Conservation (phyloP, 805 yeast species). For the Monosporozyma solicola region DNA sequence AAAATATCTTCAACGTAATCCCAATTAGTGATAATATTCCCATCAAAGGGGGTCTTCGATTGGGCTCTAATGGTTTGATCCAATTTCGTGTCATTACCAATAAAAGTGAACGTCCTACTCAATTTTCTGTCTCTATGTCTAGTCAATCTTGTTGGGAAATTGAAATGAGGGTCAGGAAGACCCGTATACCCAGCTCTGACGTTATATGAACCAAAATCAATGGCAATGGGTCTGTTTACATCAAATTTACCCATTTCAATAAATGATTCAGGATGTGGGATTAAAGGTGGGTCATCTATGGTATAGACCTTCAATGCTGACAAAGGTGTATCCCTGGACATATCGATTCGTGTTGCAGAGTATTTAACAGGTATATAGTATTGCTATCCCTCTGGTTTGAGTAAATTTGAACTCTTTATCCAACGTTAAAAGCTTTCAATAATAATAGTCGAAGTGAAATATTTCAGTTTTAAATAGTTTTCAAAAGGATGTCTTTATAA, state of each 20-base stretch:
- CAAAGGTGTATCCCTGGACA: slow-evolving; percentile 23
- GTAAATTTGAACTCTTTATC: too few relatives aligned
- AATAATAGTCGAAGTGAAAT: too few relatives aligned
- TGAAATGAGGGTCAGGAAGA: slow-evolving; percentile 41
- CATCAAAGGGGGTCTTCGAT: slow-evolving; percentile 78
- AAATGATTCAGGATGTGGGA: slow-evolving; percentile 26
- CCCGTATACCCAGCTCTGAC: slow-evolving; percentile 54
- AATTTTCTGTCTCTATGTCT: slow-evolving; percentile 70
- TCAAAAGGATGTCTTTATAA: not conserved
- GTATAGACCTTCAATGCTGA: slow-evolving; percentile 21
- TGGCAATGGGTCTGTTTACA: slow-evolving; percentile 57
- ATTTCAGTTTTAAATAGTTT: too few relatives aligned
- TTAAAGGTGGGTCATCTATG: slow-evolving; percentile 24
- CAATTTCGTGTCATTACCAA: slow-evolving; percentile 73
- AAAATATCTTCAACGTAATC: slow-evolving; percentile 74
- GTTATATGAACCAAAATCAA: slow-evolving; percentile 71
- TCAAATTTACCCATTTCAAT: slow-evolving; percentile 23
- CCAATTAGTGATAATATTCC: slow-evolving; percentile 84
- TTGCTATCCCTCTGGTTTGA: too few relatives aligned
- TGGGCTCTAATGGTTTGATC: slow-evolving; percentile 64
- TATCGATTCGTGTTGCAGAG: not conserved
- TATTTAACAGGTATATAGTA: too few relatives aligned
- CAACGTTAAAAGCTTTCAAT: too few relatives aligned
- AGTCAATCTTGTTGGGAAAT: slow-evolving; percentile 61
- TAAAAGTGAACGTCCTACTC: slow-evolving; percentile 52